phyloP scores from a whole-genome alignment of 345 rosid species.

The Limnanthes douglasii region DNA sequence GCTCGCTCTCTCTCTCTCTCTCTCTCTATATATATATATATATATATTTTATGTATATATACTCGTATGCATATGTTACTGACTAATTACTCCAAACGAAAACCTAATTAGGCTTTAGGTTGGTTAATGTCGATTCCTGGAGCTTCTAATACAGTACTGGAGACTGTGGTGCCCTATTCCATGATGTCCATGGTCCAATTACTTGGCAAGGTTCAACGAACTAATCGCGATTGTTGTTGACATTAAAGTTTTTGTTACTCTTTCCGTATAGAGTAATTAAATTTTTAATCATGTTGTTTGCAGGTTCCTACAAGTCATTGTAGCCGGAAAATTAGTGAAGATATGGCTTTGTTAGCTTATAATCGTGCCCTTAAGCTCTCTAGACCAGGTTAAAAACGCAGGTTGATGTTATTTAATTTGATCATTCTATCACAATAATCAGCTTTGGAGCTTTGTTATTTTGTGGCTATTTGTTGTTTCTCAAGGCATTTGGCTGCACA shows the following conservation, averaged over 20 bases:
- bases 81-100: background rate
- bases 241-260: background rate
- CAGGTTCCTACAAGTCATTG: conserved; percentile 60
- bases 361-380: conserved; percentile 85
- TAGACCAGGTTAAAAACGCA: conserved; percentile 36
- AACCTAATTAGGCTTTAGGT: conserved; percentile 39
- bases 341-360: conserved; percentile 74
- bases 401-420: background rate
- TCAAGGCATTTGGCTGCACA: too few relatives aligned
- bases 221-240: background rate
- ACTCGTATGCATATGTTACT: background rate
- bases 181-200: conserved; percentile 45
- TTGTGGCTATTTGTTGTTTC: too few relatives aligned
- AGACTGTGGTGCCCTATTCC: conserved; percentile 74
- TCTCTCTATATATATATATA: background rate
- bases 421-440: background rate
- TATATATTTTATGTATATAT: background rate
- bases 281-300: conserved; percentile 2
- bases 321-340: conserved; percentile 38
- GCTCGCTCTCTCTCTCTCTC: too few relatives aligned
- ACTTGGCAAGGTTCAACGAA: conserved; percentile 40
- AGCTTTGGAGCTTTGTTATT: too few relatives aligned
- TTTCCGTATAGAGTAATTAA: background rate
- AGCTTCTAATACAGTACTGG: conserved; percentile 78
- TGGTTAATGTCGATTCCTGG: conserved; percentile 80